Evolutionary conservation across 768 basidiomycete genomes (phyloP), one percentile per base, ranked within the genome.

Genomic region (Russula olivacea): DNA sequence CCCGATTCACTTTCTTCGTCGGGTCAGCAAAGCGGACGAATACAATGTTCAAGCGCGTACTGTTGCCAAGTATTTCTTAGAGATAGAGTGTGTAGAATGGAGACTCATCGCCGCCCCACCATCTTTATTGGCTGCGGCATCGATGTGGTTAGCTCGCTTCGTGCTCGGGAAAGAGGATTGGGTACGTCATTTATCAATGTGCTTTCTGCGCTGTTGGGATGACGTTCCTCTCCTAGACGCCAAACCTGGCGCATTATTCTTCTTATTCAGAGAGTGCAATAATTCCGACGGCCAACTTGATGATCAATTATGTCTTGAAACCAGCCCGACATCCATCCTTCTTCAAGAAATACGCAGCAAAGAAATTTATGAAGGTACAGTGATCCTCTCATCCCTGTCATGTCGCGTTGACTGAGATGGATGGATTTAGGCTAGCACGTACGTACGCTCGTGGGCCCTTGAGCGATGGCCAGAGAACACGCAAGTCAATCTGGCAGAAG

Each of bases 1-100:
- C 66, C 92, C 93, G 2, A 86, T 98, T 76, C 86, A 90, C 66
- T 97, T 88, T 79, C 80, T 97, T 45, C 79, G 94, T 43, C 81
- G 94, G 38, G 86, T 91, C 60, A 93, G 90, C 77, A 98, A 97
- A 76, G 95, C 93, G 3, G 95, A 98, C 69, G 85, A 87, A 60
- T 96, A 93, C 74, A 89, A 95, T 68, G 81, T 89, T 34, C 84
- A 91, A 68, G 87, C 87, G 17, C 78, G 94, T 61, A 94, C 93
- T 3, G 80, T 97, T 21, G 92, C 86, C 40, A 97, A 98, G 73
- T 98, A 93, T 74, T 80, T 97, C 56, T 77, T 95, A 58, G 95
- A 97, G 76, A 89, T 97, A 54, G 83, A 84, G 14, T 83, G 84
- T 55, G 78, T 97, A 21, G 93, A 98, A 67, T 84, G 87, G 78